phyloP scores from a whole-genome alignment of 2,329 filamentous ascomycete species.

The Hymenoscyphus occultus region DNA sequence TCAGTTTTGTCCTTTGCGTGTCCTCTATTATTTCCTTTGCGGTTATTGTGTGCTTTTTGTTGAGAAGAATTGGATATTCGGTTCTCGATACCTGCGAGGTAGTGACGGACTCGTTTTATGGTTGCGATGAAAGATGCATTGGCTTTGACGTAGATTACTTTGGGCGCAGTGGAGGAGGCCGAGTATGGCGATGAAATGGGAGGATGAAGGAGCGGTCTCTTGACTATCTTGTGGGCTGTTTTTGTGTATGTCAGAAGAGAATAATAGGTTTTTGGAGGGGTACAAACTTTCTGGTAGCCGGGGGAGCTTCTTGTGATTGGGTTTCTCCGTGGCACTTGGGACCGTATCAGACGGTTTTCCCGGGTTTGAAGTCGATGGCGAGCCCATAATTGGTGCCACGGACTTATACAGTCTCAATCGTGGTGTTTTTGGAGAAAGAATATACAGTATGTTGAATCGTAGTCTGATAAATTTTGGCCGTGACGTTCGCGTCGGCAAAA shows the following conservation, averaged over 20 bases:
- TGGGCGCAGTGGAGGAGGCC: constrained; percentile 23
- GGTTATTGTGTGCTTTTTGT: background rate
- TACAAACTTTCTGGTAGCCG: constrained; percentile 24
- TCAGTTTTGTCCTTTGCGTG: constrained; percentile 4
- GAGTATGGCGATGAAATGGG: constrained; percentile 27
- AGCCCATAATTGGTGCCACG: constrained; percentile 17
- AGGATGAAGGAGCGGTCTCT: constrained; percentile 37
- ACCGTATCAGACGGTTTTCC: background rate
- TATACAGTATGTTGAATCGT: background rate
- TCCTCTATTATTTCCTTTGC: background rate
- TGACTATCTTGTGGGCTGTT: constrained; percentile 33
- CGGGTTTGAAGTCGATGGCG: background rate
- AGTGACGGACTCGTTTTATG: constrained; percentile 33
- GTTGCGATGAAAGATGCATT: constrained; percentile 33
- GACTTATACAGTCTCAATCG: background rate
- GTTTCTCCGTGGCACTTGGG: background rate
- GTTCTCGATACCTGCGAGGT: constrained; percentile 29
- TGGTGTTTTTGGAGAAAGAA: background rate
- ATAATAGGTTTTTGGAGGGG: background rate
- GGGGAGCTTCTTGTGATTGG: constrained; percentile 25
- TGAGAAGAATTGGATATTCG: constrained; percentile 26
- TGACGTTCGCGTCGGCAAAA: constrained; percentile 5
- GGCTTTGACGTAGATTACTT: constrained; percentile 34
- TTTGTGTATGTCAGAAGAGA: background rate
- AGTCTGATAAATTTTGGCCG: background rate